A percentile compares a stretch with the other conserved stretches of the same genome.
These are phyloP conservation scores for Pichia cephalocereana DNA, from an alignment of 805 yeast species.

Conservation along the genomic window DNA sequence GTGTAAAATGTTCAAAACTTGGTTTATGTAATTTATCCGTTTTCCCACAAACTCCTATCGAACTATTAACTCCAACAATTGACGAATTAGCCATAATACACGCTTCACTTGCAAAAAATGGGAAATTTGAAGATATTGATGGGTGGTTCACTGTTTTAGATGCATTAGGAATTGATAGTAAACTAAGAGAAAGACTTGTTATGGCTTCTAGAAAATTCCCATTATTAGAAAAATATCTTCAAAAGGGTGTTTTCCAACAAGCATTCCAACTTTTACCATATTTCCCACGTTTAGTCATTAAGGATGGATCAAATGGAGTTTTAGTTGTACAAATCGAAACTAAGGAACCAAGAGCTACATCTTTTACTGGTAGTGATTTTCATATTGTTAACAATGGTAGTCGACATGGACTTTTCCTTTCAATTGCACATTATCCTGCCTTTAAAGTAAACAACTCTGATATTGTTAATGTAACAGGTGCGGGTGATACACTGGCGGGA, in stretches of 20 bases:
- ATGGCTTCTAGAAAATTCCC: conserved; percentile 20
- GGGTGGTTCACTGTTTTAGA: conserved; percentile 73
- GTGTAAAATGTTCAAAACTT: conserved; percentile 46
- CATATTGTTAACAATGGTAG: conserved; percentile 15
- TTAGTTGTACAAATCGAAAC: conserved; percentile 29
- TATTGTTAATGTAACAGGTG: conserved; percentile 70
- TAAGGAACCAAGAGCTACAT: background rate
- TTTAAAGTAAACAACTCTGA: conserved; percentile 19
- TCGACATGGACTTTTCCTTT: conserved; percentile 36
- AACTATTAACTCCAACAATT: conserved; percentile 60
- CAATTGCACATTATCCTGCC: conserved; percentile 51
- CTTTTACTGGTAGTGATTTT: background rate
- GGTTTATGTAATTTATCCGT: conserved; percentile 29
- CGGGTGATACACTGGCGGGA: conserved; percentile 79
- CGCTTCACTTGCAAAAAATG: conserved; percentile 34
- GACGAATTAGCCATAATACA: conserved; percentile 51
- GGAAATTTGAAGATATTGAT: conserved; percentile 41
- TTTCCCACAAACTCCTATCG: conserved; percentile 39
- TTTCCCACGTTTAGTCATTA: conserved; percentile 55
- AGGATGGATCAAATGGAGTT: conserved; percentile 61
- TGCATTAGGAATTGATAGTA: conserved; percentile 38
- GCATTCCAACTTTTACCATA: conserved; percentile 68
- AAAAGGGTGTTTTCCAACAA: conserved; percentile 50
- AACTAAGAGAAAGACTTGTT: conserved; percentile 38
- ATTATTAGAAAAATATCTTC: conserved; percentile 21